These are phyloP conservation scores for Leptosphaerulina australis DNA, from an alignment of 2,329 filamentous ascomycete genomes.

Conservation along the genomic window DNA sequence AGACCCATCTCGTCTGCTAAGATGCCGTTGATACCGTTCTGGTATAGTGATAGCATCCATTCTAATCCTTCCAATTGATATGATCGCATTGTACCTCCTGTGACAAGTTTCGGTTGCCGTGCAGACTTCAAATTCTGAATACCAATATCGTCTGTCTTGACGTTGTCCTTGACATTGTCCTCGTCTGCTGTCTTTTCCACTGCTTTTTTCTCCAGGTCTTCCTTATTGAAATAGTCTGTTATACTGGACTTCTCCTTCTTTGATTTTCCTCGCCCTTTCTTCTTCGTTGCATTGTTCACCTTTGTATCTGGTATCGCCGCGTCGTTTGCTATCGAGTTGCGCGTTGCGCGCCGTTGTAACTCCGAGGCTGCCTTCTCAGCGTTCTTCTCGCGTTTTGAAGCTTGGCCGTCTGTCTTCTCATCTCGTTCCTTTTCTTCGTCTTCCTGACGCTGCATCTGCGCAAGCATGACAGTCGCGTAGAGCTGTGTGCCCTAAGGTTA, in stretches of 20 bases:
- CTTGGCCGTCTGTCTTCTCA: conserved; percentile 52
- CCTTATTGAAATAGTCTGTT: conserved; percentile 66
- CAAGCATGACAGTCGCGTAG: conserved; percentile 59
- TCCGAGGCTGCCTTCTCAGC: conserved; percentile 55
- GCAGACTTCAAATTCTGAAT: conserved; percentile 77
- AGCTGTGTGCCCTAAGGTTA: conserved; percentile 37
- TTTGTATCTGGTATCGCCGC: conserved; percentile 24
- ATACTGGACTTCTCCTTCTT: conserved; percentile 56
- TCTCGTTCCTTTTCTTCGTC: conserved; percentile 55
- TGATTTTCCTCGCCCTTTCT: conserved; percentile 46
- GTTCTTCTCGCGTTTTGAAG: conserved; percentile 54
- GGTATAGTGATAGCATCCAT: conserved; percentile 83
- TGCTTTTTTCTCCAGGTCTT: conserved; percentile 60
- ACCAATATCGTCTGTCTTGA: conserved; percentile 65
- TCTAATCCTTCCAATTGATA: conserved; percentile 95
- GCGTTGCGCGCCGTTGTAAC: conserved; percentile 55
- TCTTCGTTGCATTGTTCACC: conserved; percentile 28
- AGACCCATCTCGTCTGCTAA: conserved; percentile 94
- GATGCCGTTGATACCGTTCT: conserved; percentile 91
- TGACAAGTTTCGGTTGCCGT: conserved; percentile 81
- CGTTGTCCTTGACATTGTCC: conserved; percentile 62
- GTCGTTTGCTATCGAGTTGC: conserved; percentile 39
- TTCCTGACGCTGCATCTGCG: conserved; percentile 60
- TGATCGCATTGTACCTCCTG: conserved; percentile 86
- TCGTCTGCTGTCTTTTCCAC: conserved; percentile 64